Evolutionary conservation across 78 protist genomes (phyloP).

Genomic region (Pigoraptor vietnamica): DNA sequence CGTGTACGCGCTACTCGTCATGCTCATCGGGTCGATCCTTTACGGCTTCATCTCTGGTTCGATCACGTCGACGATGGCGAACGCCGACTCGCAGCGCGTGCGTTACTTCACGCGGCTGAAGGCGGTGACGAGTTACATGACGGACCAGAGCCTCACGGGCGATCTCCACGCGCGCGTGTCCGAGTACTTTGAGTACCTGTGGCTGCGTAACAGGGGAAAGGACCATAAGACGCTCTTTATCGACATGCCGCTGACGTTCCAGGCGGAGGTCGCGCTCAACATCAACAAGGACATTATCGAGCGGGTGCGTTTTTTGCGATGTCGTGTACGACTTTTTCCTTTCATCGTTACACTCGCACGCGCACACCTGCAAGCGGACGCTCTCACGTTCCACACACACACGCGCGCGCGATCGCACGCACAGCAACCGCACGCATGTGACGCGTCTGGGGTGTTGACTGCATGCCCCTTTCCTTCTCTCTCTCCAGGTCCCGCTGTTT

Average conservation of each 20-base stretch:
- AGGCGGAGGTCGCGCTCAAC: background rate
- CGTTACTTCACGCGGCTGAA: background rate
- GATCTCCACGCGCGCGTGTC: background rate
- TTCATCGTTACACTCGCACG: too few species aligned
- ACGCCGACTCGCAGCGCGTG: background rate
- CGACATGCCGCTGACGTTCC: background rate
- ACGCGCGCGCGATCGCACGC: too few species aligned
- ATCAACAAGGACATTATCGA: background rate
- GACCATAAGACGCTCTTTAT: background rate
- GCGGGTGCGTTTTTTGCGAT: background rate
- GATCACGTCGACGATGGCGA: background rate
- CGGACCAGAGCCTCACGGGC: background rate
- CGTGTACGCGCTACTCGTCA: background rate
- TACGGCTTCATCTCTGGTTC: background rate
- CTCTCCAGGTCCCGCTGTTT: background rate
- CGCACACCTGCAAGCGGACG: too few species aligned
- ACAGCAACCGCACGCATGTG: too few species aligned
- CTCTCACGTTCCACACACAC: too few species aligned
- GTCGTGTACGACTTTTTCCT: too few species aligned
- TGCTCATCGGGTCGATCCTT: background rate
- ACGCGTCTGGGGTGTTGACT: too few species aligned
- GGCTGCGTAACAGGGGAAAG: background rate
- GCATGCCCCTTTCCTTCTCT: background rate
- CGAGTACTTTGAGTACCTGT: background rate
- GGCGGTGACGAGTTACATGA: background rate